Conservation (phyloP, 768 basidiomycete species). For the Lentinula boryana region DNA sequence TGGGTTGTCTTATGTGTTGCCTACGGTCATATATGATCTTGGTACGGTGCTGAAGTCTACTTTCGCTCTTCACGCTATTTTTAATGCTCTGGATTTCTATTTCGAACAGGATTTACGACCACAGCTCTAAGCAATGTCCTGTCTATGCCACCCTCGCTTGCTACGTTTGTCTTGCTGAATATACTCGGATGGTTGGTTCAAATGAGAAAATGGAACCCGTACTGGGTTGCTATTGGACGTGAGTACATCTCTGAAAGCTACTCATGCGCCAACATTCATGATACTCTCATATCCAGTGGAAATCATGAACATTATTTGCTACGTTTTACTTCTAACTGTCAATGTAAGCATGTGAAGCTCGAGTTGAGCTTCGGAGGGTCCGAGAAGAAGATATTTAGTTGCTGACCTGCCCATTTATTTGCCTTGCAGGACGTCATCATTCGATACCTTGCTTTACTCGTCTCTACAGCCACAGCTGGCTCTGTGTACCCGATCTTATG, state of each 20-base stretch:
- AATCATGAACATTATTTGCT: conserved; percentile 14
- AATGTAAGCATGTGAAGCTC: conserved; percentile 1
- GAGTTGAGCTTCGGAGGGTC: no score
- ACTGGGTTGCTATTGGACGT: conserved; percentile 11
- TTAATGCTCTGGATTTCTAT: background rate
- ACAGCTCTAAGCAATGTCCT: conserved; percentile 17
- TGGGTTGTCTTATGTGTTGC: conserved; percentile 14
- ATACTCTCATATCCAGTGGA: conserved; percentile 8
- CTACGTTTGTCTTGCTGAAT: conserved; percentile 13
- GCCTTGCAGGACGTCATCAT: conserved; percentile 5
- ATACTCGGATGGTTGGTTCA: conserved; percentile 13
- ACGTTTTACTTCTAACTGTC: conserved; percentile 13
- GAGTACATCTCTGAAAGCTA: background rate
- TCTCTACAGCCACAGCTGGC: conserved; percentile 15
- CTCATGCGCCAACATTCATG: background rate
- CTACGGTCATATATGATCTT: conserved; percentile 17
- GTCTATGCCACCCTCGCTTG: conserved; percentile 17
- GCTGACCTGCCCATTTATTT: no score
- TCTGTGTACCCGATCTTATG: conserved; percentile 17
- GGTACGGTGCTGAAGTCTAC: conserved; percentile 2
- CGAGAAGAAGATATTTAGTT: no score
- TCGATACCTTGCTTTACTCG: conserved; percentile 13
- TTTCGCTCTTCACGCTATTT: background rate
- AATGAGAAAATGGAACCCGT: conserved; percentile 12
- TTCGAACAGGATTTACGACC: conserved; percentile 13